Evolutionary conservation across 805 yeast genomes (phyloP), one percentile per base, ranked within the genome.

Genomic region (Soucietia sequanensis): DNA sequence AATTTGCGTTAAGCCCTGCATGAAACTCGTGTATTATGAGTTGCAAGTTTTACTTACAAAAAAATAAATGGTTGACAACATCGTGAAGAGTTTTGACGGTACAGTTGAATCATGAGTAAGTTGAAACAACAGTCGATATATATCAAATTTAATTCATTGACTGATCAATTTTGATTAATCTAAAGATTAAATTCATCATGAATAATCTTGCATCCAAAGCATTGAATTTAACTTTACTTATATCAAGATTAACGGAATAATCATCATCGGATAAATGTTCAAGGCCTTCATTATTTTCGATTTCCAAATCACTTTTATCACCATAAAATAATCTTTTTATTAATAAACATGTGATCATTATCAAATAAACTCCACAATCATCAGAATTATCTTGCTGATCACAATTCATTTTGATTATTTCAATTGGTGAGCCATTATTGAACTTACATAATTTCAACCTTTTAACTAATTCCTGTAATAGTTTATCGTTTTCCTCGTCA

Each of bases 371-470:
- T 0, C 87, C 87, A 54, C 87, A 80, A 52, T 80, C 87, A 39
- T 78, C 79, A 6, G 80, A 80, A 50, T 80, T 80, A 10, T 66
- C 59, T 54, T 80, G 87, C 42, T 80, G 86, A 23, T 81, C 81
- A 9, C 81, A 60, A 33, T 51, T 44, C 60, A 61, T 58, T 6
- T 52, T 44, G 7, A 59, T 21, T 2, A 65, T 41, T 41, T 47
- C 50, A 42, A 61, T 44, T n/a, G 24, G 23, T 11, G 19, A 7
- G 43, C 49, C 34, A 37, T 49, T 47, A 24, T 46, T 46, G 29
- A 60, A 37, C 20, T 50, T 46, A 34, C 59, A 52, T 12, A 34
- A 29, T 29, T 43, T 39, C 11, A 62, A 44, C 19, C 62, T 39
- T 19, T 27, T 35, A 9, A 49, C 40, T 28, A 65, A 39, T 24